Evolutionary conservation across 2,329 filamentous ascomycete genomes (phyloP), one percentile per base, ranked within the genome.

Genomic region (Botryotinia convoluta): DNA sequence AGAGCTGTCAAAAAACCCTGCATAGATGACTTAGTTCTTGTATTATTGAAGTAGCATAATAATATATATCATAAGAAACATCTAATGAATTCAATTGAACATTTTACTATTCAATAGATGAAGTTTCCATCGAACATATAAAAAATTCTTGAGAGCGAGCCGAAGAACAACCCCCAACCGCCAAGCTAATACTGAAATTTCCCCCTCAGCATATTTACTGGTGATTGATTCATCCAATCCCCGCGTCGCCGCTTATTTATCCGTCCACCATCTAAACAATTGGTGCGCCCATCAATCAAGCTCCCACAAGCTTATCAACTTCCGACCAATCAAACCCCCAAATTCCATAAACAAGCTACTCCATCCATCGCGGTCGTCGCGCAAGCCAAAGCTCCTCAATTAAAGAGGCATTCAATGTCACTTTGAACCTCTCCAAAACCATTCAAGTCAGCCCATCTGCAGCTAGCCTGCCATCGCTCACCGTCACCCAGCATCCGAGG

Each of bases 331-430:
- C 65, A 51, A 72, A 71, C 42, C 32, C 35, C 48, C 63, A 70
- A 73, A 73, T 57, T 69, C 48, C 32, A 67, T 69, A 60, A 73
- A 64, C 72, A 62, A 70, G 29, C 35, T 59, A 69, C n/a, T 67
- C 37, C 42, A 72, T 42, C 14, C 65, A 22, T 62, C 69, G 54
- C 42, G 64, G 60, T 54, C 57, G 57, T 75, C 69, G 72, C 74
- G 74, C 72, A 74, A 71, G 48, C 60, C 51, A 59, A 35, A 45
- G 37, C 54, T 44, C 29, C 48, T 65, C 18, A 57, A 69, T 57
- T 42, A 69, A 57, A 69, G 18, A 69, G 48, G n/a, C 65, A 69
- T 42, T 68, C 35, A 42, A 59, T 57, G 37, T 57, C 35, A 42
- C 35, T 42, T 69, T 69, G 39, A 57, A 44, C 37, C 37, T 37